phyloP scores from a whole-genome alignment of 1,284 basidiomycete species.

The Gomphus bonarii region DNA sequence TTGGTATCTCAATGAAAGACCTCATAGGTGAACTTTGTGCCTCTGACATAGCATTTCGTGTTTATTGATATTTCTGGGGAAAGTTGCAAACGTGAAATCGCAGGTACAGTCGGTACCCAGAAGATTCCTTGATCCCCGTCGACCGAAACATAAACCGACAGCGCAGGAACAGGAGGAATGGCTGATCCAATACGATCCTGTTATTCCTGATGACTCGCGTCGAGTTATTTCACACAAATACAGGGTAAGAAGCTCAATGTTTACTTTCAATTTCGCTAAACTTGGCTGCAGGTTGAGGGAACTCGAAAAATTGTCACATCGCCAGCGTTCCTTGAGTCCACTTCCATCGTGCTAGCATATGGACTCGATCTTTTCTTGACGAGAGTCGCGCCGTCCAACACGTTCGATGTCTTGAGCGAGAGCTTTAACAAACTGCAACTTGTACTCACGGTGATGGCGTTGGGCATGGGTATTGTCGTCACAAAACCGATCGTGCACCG shows the following conservation, averaged over 20 bases:
- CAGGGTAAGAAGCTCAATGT: slow-evolving; percentile 34
- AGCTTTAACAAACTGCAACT: slow-evolving; percentile 93
- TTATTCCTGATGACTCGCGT: slow-evolving; percentile 65
- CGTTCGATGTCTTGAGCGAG: slow-evolving; percentile 89
- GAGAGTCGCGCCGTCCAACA: slow-evolving; percentile 75
- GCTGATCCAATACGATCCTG: slow-evolving; percentile 76
- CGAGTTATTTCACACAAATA: slow-evolving; percentile 74
- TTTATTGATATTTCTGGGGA: not conserved
- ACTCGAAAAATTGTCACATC: slow-evolving; percentile 59
- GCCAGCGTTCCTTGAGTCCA: slow-evolving; percentile 85
- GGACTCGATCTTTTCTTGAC: slow-evolving; percentile 86
- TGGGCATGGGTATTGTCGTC: slow-evolving; percentile 65
- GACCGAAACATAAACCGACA: slow-evolving; percentile 73
- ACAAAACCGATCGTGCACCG: slow-evolving; percentile 65
- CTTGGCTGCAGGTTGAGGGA: slow-evolving; percentile 48
- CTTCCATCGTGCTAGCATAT: slow-evolving; percentile 78
- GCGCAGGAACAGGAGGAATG: slow-evolving; percentile 77
- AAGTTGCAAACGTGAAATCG: slow-evolving; percentile 72
- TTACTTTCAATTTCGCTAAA: not conserved
- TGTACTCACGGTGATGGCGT: slow-evolving; percentile 68
- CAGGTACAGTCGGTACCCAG: slow-evolving; percentile 73
- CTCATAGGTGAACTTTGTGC: slow-evolving; percentile 56
- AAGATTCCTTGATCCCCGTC: slow-evolving; percentile 72
- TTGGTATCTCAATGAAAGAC: slow-evolving; percentile 82
- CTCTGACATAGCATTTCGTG: not conserved